These are phyloP conservation scores for Stipa capillata DNA, from an alignment of 176 grass and related monocot genomes.

Conservation along the genomic window DNA sequence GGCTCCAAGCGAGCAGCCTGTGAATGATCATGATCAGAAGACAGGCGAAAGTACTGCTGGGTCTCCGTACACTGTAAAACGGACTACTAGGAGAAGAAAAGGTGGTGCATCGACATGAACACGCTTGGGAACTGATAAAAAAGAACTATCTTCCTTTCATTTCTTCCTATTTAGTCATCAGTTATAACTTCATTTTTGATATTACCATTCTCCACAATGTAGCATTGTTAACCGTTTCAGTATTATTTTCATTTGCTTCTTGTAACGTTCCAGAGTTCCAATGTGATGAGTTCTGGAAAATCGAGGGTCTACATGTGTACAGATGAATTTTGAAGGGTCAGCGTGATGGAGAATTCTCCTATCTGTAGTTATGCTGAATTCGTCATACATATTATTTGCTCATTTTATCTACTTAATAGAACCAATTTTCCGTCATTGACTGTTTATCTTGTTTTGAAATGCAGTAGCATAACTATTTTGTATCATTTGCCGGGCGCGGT, in stretches of 20 bases:
- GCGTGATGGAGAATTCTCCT: not conserved
- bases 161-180: conserved; percentile 4
- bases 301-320: conserved; percentile 12
- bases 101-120: conserved; percentile 25
- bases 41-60: conserved; percentile 35
- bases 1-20: conserved; percentile 28
- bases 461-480: not conserved
- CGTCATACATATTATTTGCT: not conserved
- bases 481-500: too few species aligned
- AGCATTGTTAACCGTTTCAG: not conserved
- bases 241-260: conserved; percentile 13
- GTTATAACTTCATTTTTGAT: conserved; percentile 23
- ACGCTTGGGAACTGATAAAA: not conserved
- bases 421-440: not conserved
- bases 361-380: not conserved
- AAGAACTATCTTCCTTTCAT: not conserved
- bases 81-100: conserved; percentile 61
- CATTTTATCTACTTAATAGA: not conserved
- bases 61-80: conserved; percentile 36
- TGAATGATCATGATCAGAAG: conserved; percentile 39
- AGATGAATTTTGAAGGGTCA: conserved; percentile 8
- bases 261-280: not conserved
- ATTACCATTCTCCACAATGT: not conserved
- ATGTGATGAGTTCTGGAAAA: not conserved
- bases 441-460: not conserved